Evolutionary conservation across 495 filamentous ascomycete species (phyloP).

Genomic region (Entonaema liquescens): DNA sequence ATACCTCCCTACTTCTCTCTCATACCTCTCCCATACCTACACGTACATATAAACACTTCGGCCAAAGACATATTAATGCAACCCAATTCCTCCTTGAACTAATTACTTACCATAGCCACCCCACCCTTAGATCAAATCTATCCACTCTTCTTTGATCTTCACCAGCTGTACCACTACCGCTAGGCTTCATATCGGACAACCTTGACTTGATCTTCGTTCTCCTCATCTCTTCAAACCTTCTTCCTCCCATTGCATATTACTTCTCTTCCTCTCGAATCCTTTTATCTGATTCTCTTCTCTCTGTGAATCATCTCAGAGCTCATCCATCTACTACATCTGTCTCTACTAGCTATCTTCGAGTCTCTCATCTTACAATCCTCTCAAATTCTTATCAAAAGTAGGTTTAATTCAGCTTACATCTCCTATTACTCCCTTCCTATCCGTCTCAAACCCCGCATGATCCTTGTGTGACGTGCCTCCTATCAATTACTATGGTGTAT

Average conservation of each 20-base stretch:
- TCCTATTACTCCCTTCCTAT: neutral
- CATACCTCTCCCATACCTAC: too few species aligned
- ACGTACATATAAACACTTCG: conserved; percentile 17
- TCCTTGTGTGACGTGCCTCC: conserved; percentile 28
- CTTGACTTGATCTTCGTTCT: conserved; percentile 19
- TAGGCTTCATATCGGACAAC: conserved; percentile 27
- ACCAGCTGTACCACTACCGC: conserved; percentile 27
- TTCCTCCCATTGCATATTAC: conserved; percentile 4
- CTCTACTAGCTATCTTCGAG: conserved; percentile 4
- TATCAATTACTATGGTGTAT: conserved; percentile 4
- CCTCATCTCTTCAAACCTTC: conserved; percentile 20
- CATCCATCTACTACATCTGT: conserved; percentile 18
- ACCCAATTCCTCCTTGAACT: conserved; percentile 38
- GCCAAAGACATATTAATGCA: conserved; percentile 35
- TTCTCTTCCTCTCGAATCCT: conserved; percentile 10
- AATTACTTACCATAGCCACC: conserved; percentile 31
- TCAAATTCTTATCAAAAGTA: conserved; percentile 36
- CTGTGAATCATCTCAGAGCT: conserved; percentile 15
- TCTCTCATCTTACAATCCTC: conserved; percentile 7
- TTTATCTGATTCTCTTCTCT: conserved; percentile 10
- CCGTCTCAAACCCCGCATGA: conserved; percentile 22
- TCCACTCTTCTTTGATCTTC: conserved; percentile 33
- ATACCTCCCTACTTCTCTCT: neutral
- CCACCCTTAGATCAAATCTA: conserved; percentile 19
- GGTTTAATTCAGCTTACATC: conserved; percentile 16